Evolutionary conservation across 2,329 filamentous ascomycete genomes (phyloP).

Genomic region (Ceratocystis ficicola): DNA sequence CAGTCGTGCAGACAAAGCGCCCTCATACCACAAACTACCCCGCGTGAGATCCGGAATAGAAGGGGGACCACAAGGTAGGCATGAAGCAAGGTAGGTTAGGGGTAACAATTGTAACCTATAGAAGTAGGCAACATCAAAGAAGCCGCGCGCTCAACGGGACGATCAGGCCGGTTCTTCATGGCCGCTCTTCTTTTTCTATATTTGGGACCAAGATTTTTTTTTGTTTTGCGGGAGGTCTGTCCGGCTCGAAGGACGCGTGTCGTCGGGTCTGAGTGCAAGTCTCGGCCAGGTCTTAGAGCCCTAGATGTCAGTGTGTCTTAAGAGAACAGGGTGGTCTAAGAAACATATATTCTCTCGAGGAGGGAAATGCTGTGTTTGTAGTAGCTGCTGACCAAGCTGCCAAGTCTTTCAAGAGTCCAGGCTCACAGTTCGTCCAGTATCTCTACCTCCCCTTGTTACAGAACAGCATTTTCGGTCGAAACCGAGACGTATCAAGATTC

Average conservation of each 20-base stretch:
- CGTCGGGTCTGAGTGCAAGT: neutral
- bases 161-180: neutral
- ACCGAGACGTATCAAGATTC: slow-evolving; percentile 2
- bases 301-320: too few species aligned
- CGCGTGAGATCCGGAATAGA: too few species aligned
- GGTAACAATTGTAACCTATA: neutral
- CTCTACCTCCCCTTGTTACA: slow-evolving; percentile 5
- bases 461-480: slow-evolving; percentile 3
- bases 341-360: too few species aligned
- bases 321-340: too few species aligned
- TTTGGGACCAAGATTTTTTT: neutral
- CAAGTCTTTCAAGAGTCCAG: neutral
- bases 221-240: neutral
- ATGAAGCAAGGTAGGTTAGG: too few species aligned
- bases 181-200: neutral
- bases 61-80: too few species aligned
- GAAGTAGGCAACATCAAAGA: neutral
- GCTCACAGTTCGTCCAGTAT: slow-evolving; percentile 4
- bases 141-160: neutral
- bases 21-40: too few species aligned
- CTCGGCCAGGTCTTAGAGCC: neutral
- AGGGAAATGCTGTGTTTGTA: neutral
- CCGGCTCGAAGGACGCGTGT: neutral
- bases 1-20: too few species aligned
- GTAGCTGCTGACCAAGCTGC: neutral